These are phyloP conservation scores for Monosporascus sp. DNA, from an alignment of 2,329 filamentous ascomycete species.

Conservation along the genomic window DNA sequence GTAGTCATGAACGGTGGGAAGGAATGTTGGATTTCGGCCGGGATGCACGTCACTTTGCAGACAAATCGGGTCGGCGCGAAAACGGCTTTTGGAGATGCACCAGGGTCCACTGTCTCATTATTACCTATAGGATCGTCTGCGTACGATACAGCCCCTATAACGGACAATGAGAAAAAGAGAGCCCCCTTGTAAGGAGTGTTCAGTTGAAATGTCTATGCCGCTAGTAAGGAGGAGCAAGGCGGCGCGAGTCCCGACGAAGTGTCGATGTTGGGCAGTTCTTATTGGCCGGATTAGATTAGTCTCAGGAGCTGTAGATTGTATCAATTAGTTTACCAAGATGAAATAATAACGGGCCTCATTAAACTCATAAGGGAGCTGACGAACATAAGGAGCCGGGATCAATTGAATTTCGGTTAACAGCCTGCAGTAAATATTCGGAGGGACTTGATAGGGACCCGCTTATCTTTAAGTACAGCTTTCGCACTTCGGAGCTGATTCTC, in stretches of 20 bases:
- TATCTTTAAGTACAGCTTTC: too few species aligned
- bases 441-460: too few species aligned
- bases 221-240: too few species aligned
- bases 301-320: not conserved
- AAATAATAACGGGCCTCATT: not conserved
- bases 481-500: too few species aligned
- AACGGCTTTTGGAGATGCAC: not conserved
- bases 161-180: too few species aligned
- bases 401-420: not conserved
- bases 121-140: not conserved
- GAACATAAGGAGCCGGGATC: not conserved
- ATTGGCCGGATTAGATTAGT: not conserved
- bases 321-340: not conserved
- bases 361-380: not conserved
- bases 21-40: not conserved
- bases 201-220: too few species aligned
- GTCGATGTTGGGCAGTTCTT: not conserved
- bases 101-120: not conserved
- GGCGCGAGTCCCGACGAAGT: not conserved
- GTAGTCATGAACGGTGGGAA: not conserved
- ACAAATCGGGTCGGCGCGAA: not conserved
- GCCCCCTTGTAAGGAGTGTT: too few species aligned
- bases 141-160: too few species aligned
- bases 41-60: not conserved
- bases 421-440: too few species aligned